These are phyloP conservation scores for Insectozyma bohioensis DNA, from an alignment of 1,139 yeast species.

Conservation along the genomic window DNA sequence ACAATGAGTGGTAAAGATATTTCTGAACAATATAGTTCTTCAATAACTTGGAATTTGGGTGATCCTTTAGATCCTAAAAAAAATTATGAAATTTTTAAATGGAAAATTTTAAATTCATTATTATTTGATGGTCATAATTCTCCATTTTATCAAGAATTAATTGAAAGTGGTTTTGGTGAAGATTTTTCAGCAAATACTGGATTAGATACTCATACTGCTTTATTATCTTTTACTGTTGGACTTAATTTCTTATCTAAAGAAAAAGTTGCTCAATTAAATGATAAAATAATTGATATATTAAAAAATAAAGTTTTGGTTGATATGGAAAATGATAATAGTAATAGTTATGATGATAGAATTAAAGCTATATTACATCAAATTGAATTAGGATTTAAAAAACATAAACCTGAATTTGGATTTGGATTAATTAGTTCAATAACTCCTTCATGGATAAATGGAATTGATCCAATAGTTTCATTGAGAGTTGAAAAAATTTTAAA, in stretches of 20 bases:
- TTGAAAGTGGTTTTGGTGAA: slow-evolving; percentile 81
- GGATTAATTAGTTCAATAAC: slow-evolving; percentile 69
- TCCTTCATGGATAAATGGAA: slow-evolving; percentile 81
- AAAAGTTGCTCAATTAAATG: slow-evolving; percentile 47
- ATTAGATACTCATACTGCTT: slow-evolving; percentile 77
- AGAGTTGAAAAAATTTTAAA: slow-evolving; percentile 62
- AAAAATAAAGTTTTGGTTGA: slow-evolving; percentile 37
- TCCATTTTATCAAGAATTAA: slow-evolving; percentile 78
- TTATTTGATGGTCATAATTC: slow-evolving; percentile 92
- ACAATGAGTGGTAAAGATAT: slow-evolving; percentile 64
- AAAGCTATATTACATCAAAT: slow-evolving; percentile 87
- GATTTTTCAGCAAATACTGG: slow-evolving; percentile 92
- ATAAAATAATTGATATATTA: slow-evolving; percentile 45
- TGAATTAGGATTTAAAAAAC: slow-evolving; percentile 80
- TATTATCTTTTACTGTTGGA: slow-evolving; percentile 81
- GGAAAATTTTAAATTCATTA: slow-evolving; percentile 70
- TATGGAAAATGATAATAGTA: slow-evolving; percentile 33
- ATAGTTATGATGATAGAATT: slow-evolving; percentile 62
- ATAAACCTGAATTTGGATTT: slow-evolving; percentile 89
- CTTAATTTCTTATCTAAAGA: slow-evolving; percentile 67
- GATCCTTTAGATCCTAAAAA: slow-evolving; percentile 55
- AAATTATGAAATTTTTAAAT: slow-evolving; percentile 64
- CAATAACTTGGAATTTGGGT: slow-evolving; percentile 88
- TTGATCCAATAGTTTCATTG: slow-evolving; percentile 66
- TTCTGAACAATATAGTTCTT: slow-evolving; percentile 71